Base-by-base conservation (phyloP, 2,329 filamentous ascomycete genomes). In the Fusarium drepaniforme region DNA sequence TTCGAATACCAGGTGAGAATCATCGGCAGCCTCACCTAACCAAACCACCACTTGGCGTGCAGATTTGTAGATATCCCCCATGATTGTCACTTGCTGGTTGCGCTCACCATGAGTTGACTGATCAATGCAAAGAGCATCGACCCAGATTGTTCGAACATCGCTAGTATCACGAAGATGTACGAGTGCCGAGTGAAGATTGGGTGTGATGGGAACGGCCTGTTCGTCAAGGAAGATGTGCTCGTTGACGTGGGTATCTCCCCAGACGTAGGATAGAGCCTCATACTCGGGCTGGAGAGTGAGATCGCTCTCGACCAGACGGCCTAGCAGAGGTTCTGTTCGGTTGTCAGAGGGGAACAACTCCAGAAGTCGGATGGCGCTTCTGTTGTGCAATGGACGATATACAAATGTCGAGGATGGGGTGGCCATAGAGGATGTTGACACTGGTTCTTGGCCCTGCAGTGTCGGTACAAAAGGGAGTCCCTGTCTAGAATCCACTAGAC, bases 61-160 rank as follows among this genome's bases (percentile, higher is more conserved):
- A 9, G 71, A 72, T 5, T 67, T 74, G 46, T 68, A 74, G 1
- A 73, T 74, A 1, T 74, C 71, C 0, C 67, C 71, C 71, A 73
- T 73, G 25, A 74, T 68, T 1, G 67, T 40, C 3, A 73, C 71
- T 12, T 73, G 71, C 4, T 73, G 71, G 2, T 73, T 73, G 21
- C 71, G n/a, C 13, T 73, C 71, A 1, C 42, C 46, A n/a, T 74
- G 62, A 6, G 44, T 46, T 1, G 28, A 28, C 18, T 73, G 71
- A 8, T 73, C 51, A 33, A 56, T 56, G 18, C 51, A 56, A 8
- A 56, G 51, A n/a, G 51, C 51, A 56, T 56, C 51, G 0, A 74
- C 63, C 71, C 71, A 73, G 1, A 73, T 57, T 11, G 21, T 64
- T 2, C 71, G 35, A 0, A 35, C 2, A 7, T 9, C 16, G 18